Base-by-base conservation (phyloP, 2,329 filamentous ascomycete species). In the Penicillium digitatum region DNA sequence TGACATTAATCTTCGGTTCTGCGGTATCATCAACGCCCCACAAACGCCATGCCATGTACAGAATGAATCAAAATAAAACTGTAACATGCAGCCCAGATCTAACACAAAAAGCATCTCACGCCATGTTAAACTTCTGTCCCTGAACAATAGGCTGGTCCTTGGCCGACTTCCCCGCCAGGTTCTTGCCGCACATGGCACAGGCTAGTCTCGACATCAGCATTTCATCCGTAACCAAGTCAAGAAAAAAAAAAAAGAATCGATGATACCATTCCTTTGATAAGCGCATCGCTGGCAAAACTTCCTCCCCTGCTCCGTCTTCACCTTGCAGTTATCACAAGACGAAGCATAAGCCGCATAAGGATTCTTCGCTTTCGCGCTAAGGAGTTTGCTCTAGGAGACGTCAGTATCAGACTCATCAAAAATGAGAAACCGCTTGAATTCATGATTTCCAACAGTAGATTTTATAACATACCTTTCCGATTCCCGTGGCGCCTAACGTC, bases 321-420 rank as follows among this genome's bases (percentile, higher is more conserved):
- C 81, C 69, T 84, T 86, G 77, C 84, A 87, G 37, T 77, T 78
- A 9, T 79, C 77, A 64, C 84, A 87, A 0, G 81, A 79, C 63
- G 82, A 84, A 10, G 83, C 78, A 67, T 87, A 86, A 51, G 82
- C 79, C 2, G 83, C 83, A 62, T 85, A 87, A 0, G 84, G 84
- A 59, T 87, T 87, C 71, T 86, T 84, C 31, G 85, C 85, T 44
- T 80, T 78, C 61, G 85, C 82, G 54, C 83, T 86, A 31, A 86
- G 73, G 5, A 87, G 76, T 69, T 87, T 87, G 71, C 81, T 86
- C 83, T 85, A 53, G 9, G 50, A n/a, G 16, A 34, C 1, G 26
- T 45, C 48, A 48, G 31, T 38, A 29, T 22, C 20, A 54, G 35
- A 22, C 27, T 26, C n/a, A 22, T 18, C 7, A 2, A 40, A n/a